Evolutionary conservation across 257 asterid species (phyloP).

Genomic region (Osmanthus fragrans): DNA sequence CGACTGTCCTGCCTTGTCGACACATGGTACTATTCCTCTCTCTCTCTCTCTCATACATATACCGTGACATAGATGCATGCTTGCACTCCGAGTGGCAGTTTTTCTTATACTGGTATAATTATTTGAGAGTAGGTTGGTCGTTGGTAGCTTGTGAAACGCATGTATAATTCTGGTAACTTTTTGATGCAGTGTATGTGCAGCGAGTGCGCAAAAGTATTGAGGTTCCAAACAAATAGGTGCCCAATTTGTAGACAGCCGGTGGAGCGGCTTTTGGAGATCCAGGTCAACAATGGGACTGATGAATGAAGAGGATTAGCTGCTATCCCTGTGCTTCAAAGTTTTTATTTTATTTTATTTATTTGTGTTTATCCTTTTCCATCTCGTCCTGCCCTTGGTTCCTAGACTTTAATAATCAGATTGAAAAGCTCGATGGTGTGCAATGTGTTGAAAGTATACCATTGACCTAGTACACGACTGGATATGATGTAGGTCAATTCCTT

Average conservation of each 20-base stretch:
- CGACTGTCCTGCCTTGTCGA: constrained; percentile 92
- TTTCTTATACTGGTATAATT: not conserved
- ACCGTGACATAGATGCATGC: not conserved
- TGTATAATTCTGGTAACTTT: constrained; percentile 5
- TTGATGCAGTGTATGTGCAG: constrained; percentile 96
- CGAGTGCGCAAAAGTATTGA: constrained; percentile 93
- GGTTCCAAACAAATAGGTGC: constrained; percentile 93
- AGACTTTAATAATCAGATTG: constrained; percentile 38
- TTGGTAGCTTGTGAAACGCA: not conserved
- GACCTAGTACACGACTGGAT: constrained; percentile 13
- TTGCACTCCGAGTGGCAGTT: not conserved
- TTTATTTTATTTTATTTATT: not conserved
- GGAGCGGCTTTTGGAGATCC: constrained; percentile 94
- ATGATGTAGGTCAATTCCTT: constrained; percentile 23
- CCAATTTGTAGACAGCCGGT: constrained; percentile 98
- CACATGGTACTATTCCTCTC: constrained; percentile 63
- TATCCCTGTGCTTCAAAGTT: constrained; percentile 38
- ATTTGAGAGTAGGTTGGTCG: not conserved
- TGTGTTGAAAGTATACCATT: constrained; percentile 24
- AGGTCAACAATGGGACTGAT: constrained; percentile 63
- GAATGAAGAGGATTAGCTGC: constrained; percentile 42
- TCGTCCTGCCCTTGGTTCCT: constrained; percentile 10
- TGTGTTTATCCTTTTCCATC: not conserved
- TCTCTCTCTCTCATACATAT: not conserved
- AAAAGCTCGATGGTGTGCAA: constrained; percentile 27